Evolutionary conservation across 176 grass and related monocot genomes (phyloP), one percentile per base, ranked within the genome.

Genomic region (Echinochloa phyllopogon): DNA sequence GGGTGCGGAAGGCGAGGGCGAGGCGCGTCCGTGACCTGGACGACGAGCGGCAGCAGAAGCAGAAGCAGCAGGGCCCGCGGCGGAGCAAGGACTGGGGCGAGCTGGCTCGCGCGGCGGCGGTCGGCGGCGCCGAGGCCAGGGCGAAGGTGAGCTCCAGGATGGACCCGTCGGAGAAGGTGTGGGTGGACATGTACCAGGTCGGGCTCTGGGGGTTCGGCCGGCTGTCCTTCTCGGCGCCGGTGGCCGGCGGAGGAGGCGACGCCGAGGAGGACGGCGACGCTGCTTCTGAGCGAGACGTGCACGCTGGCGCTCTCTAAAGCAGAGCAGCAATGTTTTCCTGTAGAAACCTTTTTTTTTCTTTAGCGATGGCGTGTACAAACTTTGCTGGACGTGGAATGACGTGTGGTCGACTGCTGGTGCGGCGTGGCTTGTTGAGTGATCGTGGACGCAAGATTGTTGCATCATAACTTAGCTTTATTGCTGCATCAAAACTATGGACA

Each of bases 141-240:
- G 72, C 45, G 65, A 89, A 81, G 81, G 78, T 82, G 76, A 77
- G 87, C 39, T 71, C 82, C 3, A 70, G 80, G 72, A 18, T 52
- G 8, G 94, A 90, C 52, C 21, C 33, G 42, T 49, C 85, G 37
- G 91, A 95, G 40, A 72, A 86, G 72, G 42, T 85, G 15, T 95
- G 92, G 95, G 73, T 76, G 75, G 95, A 98, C 72, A 87, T 98
- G 78, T 98, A 95, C 79, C 84, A 91, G 70, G 69, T 89, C 74
- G 95, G 92, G 8, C 78, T 90, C 11, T 98, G 95, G 92, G 92
- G 95, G 0, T 98, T 98, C 81, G 95, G 95, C 33, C 86, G 95
- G 76, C 77, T 94, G 8, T 98, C 95, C 23, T 92, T 94, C 90
- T 98, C 96, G 8, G 67, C 58, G 76, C 24, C 38, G 41, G 11